Conservation (phyloP, 805 yeast genomes). For the Teunomyces cretensis region DNA sequence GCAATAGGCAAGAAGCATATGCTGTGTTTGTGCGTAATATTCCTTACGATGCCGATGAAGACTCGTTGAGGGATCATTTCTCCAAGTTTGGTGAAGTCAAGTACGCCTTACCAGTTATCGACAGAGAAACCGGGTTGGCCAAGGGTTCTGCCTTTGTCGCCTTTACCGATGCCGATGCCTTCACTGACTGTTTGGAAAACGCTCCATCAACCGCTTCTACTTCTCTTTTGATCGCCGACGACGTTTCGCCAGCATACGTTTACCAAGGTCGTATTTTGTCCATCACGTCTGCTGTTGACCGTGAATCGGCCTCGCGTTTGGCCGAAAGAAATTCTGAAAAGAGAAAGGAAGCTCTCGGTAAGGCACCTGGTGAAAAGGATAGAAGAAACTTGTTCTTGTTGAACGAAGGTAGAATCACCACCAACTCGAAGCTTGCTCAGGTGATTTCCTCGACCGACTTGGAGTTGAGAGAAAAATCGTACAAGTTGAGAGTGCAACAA, state of each 20-base stretch:
- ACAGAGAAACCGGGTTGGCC: constrained; percentile 80
- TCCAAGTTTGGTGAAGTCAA: constrained; percentile 80
- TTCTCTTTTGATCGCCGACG: constrained; percentile 84
- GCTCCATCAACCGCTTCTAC: constrained; percentile 72
- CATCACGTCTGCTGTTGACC: constrained; percentile 79
- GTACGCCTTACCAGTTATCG: constrained; percentile 92
- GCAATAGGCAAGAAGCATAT: constrained; percentile 64
- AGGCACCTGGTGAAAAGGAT: constrained; percentile 76
- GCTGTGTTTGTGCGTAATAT: constrained; percentile 88
- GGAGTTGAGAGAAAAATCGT: constrained; percentile 86
- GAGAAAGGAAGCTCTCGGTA: constrained; percentile 76
- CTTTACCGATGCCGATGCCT: constrained; percentile 61
- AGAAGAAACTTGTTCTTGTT: constrained; percentile 80
- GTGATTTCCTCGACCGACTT: constrained; percentile 68
- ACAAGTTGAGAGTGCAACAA: constrained; percentile 82
- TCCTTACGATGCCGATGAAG: constrained; percentile 91
- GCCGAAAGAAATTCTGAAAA: constrained; percentile 71
- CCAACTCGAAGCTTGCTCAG: constrained; percentile 75
- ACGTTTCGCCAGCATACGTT: constrained; percentile 84
- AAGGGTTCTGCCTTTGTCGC: constrained; percentile 96
- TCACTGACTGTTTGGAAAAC: constrained; percentile 63
- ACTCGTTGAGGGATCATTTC: constrained; percentile 75
- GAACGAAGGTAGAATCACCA: constrained; percentile 90
- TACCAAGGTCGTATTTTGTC: constrained; percentile 90
- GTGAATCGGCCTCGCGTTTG: constrained; percentile 74